Evolutionary conservation across 345 rosid species (phyloP), one percentile per base, ranked within the genome.

Genomic region (Nasturtium officinale): DNA sequence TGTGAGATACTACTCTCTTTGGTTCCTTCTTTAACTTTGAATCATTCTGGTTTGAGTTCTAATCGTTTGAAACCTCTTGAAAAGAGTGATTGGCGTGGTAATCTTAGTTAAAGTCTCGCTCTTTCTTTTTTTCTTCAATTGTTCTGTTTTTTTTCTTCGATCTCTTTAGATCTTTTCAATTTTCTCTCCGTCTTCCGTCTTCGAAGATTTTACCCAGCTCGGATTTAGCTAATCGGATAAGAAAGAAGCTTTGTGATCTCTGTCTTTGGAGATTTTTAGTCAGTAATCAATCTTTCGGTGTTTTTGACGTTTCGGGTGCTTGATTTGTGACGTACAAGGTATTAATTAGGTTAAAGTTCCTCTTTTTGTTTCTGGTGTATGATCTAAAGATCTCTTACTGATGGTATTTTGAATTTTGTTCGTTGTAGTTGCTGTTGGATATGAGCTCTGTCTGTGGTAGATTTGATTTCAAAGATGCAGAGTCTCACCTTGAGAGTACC

Each of bases 71-170:
- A 92, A 84, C 87, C 80, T 77, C 96, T 95, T 45, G 79, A 88
- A 66, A 95, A 95, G 76, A 56, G 96, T 71, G 95, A 90, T 87
- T 83, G 98, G 80, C 99, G 97, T 84, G 97, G 96, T 89, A 89
- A 90, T 83, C 97, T 92, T 79, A 87, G 98, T 87, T 92, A 82
- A 90, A 87, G 65, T 73, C 35, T 68, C 62, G 0, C 23, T 13
- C 7, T 18, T 56, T 54, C 10, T 47, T 6, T 5, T 6, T 5
- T 15, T n/a, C 4, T 15, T 13, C 16, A 11, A 46, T 55, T 16
- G 13, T 8, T 40, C 7, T 0, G 7, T n/a, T 3, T 54, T 25
- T 25, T 50, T 12, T 13, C 37, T 29, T 38, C 9, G 25, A 37
- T 48, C 61, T 28, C 47, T 35, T 35, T 56, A 42, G 18, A 45